Percentiles rank a stretch among this genome's conserved stretches.
Conservation (phyloP, 1,284 basidiomycete species). For the Coriolopsis trogii region DNA sequence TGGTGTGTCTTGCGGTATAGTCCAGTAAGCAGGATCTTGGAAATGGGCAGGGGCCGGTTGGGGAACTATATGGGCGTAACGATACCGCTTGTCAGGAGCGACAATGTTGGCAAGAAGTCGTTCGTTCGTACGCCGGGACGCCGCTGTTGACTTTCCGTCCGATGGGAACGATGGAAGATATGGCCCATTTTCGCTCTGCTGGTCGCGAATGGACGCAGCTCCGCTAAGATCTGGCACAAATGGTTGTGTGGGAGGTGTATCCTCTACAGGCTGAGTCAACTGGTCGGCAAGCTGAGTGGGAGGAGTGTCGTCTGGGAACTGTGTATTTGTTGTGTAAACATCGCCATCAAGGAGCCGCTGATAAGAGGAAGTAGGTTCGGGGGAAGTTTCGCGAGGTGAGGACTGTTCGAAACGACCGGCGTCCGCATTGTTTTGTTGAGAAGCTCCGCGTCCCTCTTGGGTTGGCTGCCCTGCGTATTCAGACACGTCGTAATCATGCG, state of each 20-base stretch:
- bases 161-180: constrained; percentile 13
- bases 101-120: constrained; percentile 8
- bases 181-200: constrained; percentile 16
- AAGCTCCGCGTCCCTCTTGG: neutral
- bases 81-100: constrained; percentile 16
- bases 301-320: constrained; percentile 8
- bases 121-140: constrained; percentile 3
- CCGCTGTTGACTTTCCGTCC: constrained; percentile 7
- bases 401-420: too few species aligned
- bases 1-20: neutral
- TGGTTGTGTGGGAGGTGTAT: constrained; percentile 15
- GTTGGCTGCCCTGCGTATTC: neutral
- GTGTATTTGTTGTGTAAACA: constrained; percentile 2
- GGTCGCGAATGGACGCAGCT: neutral
- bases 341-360: constrained; percentile 16
- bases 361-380: constrained; percentile 27
- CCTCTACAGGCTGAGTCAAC: constrained; percentile 17
- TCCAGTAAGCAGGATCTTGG: neutral
- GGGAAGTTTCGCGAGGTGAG: constrained; percentile 14
- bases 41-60: neutral
- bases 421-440: neutral
- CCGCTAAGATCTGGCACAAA: neutral
- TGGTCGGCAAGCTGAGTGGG: constrained; percentile 18
- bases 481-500: constrained; percentile 2
- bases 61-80: constrained; percentile 13